A percentile compares a stretch with the other conserved stretches of the same genome.
Evolutionary conservation across 108 stramenopile genomes (phyloP).

Genomic region (Nitzschia sp.): DNA sequence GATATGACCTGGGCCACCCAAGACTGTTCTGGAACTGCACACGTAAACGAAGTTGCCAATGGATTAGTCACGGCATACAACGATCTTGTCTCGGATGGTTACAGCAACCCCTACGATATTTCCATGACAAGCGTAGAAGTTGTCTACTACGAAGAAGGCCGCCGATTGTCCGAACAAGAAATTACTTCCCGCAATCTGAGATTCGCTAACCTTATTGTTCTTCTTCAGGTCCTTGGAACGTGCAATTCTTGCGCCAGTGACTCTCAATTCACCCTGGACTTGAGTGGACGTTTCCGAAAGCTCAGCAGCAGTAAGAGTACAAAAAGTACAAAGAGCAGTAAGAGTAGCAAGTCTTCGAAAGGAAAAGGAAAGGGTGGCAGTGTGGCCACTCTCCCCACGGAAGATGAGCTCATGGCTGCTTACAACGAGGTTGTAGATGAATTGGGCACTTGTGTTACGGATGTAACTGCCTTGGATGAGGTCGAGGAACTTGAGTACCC

Average conservation of each 20-base stretch:
- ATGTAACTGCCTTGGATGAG: slow-evolving; percentile 14
- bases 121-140: slow-evolving; percentile 12
- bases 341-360: too few species aligned
- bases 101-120: slow-evolving; percentile 3
- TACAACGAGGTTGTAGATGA: neutral
- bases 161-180: neutral
- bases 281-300: neutral
- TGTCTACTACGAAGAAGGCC: neutral
- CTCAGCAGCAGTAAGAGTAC: too few species aligned
- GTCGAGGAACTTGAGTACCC: neutral
- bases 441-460: neutral
- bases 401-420: neutral
- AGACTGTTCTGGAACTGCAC: neutral
- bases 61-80: slow-evolving; percentile 10
- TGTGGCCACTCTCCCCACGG: neutral
- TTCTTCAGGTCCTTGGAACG: slow-evolving; percentile 2
- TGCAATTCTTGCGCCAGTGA: slow-evolving; percentile 2
- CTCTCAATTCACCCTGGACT: neutral
- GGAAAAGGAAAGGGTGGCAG: too few species aligned
- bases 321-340: too few species aligned
- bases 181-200: neutral
- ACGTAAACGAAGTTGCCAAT: neutral
- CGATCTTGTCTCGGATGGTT: slow-evolving; percentile 11
- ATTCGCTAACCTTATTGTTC: neutral
- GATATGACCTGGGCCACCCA: slow-evolving; percentile 4